These are phyloP conservation scores for Globisporangium lucens DNA, from an alignment of 352 stramenopile genomes.

Conservation along the genomic window DNA sequence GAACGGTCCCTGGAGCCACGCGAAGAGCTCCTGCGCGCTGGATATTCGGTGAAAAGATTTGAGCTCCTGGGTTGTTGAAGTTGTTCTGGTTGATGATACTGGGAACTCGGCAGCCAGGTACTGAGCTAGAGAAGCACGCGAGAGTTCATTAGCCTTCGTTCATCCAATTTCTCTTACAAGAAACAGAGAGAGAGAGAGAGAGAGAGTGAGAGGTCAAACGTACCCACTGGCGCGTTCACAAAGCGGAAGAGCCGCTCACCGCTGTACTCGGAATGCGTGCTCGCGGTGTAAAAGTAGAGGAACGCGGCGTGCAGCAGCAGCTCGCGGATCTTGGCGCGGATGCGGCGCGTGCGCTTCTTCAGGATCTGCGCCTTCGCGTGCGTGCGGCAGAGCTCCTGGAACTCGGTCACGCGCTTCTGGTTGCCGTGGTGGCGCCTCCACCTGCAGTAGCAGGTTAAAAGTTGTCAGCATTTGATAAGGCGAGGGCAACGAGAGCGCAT, in stretches of 20 bases:
- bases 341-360: slow-evolving; percentile 28
- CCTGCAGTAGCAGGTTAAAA: slow-evolving; percentile 15
- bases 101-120: slow-evolving; percentile 17
- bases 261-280: slow-evolving; percentile 23
- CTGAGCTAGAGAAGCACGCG: slow-evolving; percentile 11
- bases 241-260: slow-evolving; percentile 40
- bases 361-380: slow-evolving; percentile 30
- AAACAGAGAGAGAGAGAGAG: not conserved
- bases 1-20: slow-evolving; percentile 34
- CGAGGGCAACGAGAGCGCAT: not conserved
- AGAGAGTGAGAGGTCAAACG: not conserved
- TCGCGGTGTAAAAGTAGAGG: slow-evolving; percentile 38
- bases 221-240: slow-evolving; percentile 27
- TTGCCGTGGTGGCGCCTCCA: slow-evolving; percentile 32
- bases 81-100: not conserved
- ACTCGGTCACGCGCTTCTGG: slow-evolving; percentile 28
- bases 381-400: slow-evolving; percentile 28
- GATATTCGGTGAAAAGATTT: slow-evolving; percentile 24
- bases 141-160: not conserved
- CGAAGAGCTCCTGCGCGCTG: slow-evolving; percentile 22
- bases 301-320: slow-evolving; percentile 48
- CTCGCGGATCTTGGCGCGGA: slow-evolving; percentile 44
- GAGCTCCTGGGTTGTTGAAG: not conserved
- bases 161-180: not conserved
- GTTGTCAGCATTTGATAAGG: not conserved